Percentiles rank a stretch among this genome's conserved stretches.
Conservation (phyloP, 441 rosid species). For the Eugenia klotzschiana region DNA sequence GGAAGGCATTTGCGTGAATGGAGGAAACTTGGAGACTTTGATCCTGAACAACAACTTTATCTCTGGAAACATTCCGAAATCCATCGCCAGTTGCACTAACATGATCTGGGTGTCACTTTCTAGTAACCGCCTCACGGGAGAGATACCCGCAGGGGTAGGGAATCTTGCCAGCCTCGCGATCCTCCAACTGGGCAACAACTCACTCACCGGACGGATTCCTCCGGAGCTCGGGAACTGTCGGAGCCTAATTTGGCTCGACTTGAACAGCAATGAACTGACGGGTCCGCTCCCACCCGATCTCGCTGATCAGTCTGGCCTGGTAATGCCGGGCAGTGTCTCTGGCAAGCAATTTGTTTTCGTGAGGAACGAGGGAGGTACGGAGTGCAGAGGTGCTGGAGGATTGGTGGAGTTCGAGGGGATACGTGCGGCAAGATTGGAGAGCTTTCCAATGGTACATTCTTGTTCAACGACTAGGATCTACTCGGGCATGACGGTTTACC, state of each 20-base stretch:
- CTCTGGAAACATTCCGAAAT: not conserved
- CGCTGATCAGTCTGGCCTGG: not conserved
- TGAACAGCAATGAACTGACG: not conserved
- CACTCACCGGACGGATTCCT: not conserved
- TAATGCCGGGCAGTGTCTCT: not conserved
- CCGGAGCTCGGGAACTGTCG: not conserved
- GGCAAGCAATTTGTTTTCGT: not conserved
- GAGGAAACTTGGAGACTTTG: not conserved
- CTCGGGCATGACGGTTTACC: not conserved
- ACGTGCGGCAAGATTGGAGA: not conserved
- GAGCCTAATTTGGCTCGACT: slow-evolving; percentile 6
- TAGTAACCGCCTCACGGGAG: not conserved
- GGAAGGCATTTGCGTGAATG: not conserved
- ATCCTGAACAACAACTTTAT: not conserved
- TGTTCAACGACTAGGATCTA: not conserved
- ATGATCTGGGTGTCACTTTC: slow-evolving; percentile 4
- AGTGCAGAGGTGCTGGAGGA: slow-evolving; percentile 1
- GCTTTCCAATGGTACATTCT: not conserved
- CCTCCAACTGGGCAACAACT: not conserved
- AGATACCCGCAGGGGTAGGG: not conserved
- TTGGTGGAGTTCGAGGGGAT: slow-evolving; percentile 2
- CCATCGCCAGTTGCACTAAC: not conserved
- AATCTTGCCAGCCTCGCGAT: not conserved
- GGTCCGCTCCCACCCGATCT: not conserved
- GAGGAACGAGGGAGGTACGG: not conserved